Base-by-base conservation (phyloP, 495 filamentous ascomycete genomes). In the Aspergillus bridgeri region DNA sequence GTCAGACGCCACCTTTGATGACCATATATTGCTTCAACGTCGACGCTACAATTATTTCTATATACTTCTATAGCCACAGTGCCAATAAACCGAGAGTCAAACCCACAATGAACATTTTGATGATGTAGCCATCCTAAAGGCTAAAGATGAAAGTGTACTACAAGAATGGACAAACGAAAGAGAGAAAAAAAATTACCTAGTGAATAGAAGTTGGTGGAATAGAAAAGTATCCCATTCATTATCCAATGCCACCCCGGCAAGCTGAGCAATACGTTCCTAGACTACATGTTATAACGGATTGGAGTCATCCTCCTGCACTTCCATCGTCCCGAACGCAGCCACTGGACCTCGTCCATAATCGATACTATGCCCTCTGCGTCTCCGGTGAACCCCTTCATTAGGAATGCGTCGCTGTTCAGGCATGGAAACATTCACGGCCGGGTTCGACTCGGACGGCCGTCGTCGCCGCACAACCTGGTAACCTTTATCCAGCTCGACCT, bases 401-500 rank as follows among this genome's bases (percentile, higher is more conserved):
- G 71, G 64, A 11, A 55, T 53, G 6, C 38, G 44, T 24, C 38
- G 42, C 6, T 24, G 54, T 7, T 15, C 27, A 9, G 53, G 27
- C 27, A 29, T 7, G 27, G 27, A 29, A 29, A 29, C 27, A 9
- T 7, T 29, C 5, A 9, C 49, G 18, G 57, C 50, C 15, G 53
- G 13, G 3, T 20, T 8, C 8, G 20, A 52, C 55, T 78, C 76
- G 44, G 69, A 69, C 20, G 83, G 77, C 57, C 81, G 75, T 38
- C 81, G 65, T 24, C 89, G 75, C 56, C 91, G 71, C 0, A 92
- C 89, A 56, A 85, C 73, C 70, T 95, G 90, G 73, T 95, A 96
- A 0, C 88, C 85, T 48, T 86, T 73, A 67, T 96, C 92, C 19
- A 97, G 74, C 66, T 94, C 90, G 48, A 90, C 86, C 69, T 98